phyloP scores from a whole-genome alignment of 1,139 yeast genomes.

The Protomyces inundatus region DNA sequence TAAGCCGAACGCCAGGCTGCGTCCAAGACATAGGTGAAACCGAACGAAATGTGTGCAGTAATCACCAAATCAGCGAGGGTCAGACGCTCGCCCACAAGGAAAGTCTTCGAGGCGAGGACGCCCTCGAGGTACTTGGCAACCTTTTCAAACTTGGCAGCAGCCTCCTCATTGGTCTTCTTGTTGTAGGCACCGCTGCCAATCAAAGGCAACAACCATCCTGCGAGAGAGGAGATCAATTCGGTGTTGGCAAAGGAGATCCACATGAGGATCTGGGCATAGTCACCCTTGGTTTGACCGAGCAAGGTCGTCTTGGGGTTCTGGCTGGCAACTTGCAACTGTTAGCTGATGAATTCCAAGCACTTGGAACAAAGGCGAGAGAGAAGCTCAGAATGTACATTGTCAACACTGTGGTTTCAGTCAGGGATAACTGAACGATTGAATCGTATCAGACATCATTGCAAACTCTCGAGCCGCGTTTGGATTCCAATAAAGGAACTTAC shows the following conservation, averaged over 20 bases:
- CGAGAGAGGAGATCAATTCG: slow-evolving; percentile 53
- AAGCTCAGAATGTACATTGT: slow-evolving; percentile 50
- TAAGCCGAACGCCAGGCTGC: slow-evolving; percentile 66
- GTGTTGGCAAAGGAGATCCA: slow-evolving; percentile 80
- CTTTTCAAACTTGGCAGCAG: slow-evolving; percentile 44
- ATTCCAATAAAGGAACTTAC: slow-evolving; percentile 34
- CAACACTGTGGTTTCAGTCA: slow-evolving; percentile 79
- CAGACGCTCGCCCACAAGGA: slow-evolving; percentile 84
- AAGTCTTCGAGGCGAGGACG: slow-evolving; percentile 70
- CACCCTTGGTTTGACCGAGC: slow-evolving; percentile 60
- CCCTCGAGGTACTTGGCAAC: slow-evolving; percentile 46
- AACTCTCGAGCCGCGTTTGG: background rate
- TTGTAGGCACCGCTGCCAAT: slow-evolving; percentile 60
- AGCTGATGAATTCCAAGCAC: background rate
- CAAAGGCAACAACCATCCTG: slow-evolving; percentile 44
- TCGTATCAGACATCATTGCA: slow-evolving; percentile 29
- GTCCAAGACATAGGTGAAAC: slow-evolving; percentile 66
- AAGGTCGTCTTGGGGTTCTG: slow-evolving; percentile 41
- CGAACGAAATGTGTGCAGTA: slow-evolving; percentile 58
- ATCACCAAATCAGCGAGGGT: slow-evolving; percentile 75
- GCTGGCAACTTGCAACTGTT: slow-evolving; percentile 35
- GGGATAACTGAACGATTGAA: slow-evolving; percentile 73
- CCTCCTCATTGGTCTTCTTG: slow-evolving; percentile 69
- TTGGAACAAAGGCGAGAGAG: background rate
- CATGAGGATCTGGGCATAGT: slow-evolving; percentile 64